Conservation (phyloP, 345 rosid species). For the Corchorus capsularis region DNA sequence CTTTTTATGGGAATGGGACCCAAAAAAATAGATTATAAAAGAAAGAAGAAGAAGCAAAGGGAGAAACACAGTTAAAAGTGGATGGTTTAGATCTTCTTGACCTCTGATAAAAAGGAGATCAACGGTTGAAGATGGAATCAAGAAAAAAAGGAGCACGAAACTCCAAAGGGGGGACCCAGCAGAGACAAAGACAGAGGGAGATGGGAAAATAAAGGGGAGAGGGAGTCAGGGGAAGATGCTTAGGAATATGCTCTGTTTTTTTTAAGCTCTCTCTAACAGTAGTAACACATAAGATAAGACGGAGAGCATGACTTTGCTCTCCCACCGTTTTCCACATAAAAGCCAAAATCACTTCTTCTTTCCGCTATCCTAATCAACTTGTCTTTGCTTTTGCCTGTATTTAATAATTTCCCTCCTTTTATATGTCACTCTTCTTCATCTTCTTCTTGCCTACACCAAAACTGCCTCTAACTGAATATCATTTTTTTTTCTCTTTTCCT, state of each 20-base stretch:
- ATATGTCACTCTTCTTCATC: background rate
- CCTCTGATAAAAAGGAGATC: background rate
- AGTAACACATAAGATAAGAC: too few species aligned
- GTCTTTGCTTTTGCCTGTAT: background rate
- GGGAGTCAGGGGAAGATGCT: slow-evolving; percentile 22
- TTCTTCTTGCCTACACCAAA: background rate
- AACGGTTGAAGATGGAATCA: background rate
- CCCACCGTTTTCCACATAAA: background rate
- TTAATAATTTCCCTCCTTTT: background rate
- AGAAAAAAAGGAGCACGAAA: background rate
- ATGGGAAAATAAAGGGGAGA: background rate
- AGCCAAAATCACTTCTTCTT: background rate
- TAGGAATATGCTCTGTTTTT: slow-evolving; percentile 10
- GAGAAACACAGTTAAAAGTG: background rate
- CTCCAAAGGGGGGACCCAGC: background rate
- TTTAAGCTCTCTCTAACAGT: background rate
- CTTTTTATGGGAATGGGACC: too few species aligned
- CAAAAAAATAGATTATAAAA: too few species aligned
- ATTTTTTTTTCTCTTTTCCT: too few species aligned
- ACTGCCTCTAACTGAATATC: background rate
- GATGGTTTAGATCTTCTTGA: background rate
- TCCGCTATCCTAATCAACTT: background rate
- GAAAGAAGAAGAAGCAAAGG: too few species aligned
- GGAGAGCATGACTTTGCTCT: too few species aligned
- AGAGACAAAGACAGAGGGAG: background rate